Evolutionary conservation across 108 stramenopile genomes (phyloP).

Genomic region (Chaetoceros muelleri): DNA sequence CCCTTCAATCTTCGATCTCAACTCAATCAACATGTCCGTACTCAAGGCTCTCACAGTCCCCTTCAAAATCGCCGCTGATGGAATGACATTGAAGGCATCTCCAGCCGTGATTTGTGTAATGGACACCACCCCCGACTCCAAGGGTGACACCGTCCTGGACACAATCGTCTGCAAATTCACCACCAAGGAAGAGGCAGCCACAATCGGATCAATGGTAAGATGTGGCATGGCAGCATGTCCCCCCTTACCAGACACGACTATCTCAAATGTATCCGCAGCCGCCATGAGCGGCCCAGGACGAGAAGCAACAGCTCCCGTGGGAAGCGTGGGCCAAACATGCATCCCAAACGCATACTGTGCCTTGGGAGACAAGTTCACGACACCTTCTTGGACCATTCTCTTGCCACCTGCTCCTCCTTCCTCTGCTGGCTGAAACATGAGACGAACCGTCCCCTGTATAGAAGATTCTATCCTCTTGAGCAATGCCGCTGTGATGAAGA

Average conservation of each 20-base stretch:
- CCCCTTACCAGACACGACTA: constrained; percentile 73
- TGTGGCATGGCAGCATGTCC: constrained; percentile 93
- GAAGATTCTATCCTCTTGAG: constrained; percentile 42
- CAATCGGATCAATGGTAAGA: constrained; percentile 74
- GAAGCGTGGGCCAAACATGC: constrained; percentile 72
- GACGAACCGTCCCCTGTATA: constrained; percentile 47
- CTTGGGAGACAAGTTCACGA: constrained; percentile 35
- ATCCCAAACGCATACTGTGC: constrained; percentile 75
- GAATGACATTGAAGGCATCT: constrained; percentile 77
- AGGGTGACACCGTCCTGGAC: constrained; percentile 48
- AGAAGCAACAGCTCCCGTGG: constrained; percentile 56
- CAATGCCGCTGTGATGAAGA: no score
- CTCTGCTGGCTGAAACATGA: constrained; percentile 80
- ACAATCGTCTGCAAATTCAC: constrained; percentile 82
- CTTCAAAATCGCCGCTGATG: constrained; percentile 36
- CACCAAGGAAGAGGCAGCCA: constrained; percentile 65
- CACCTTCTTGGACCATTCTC: constrained; percentile 84
- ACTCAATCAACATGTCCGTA: constrained; percentile 36
- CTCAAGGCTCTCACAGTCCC: constrained; percentile 85
- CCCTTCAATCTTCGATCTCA: constrained; percentile 49
- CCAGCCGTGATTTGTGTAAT: constrained; percentile 62
- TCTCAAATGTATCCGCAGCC: constrained; percentile 71
- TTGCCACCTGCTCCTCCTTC: constrained; percentile 86
- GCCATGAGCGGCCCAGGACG: constrained; percentile 77
- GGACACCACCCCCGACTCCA: constrained; percentile 66